Base-by-base conservation (phyloP, 805 yeast species). In the Wickerhamomyces mucosus region DNA sequence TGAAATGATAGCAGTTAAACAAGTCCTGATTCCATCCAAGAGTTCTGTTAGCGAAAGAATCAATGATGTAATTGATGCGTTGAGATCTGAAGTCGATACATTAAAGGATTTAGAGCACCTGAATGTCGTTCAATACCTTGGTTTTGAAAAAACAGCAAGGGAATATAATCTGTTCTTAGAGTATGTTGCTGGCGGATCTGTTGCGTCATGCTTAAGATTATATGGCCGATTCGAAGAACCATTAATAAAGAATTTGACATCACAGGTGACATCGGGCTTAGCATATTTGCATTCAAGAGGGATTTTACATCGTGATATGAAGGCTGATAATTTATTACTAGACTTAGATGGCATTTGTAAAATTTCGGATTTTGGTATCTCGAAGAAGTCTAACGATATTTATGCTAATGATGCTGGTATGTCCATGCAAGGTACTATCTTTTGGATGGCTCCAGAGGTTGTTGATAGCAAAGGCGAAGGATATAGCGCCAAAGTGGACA, bases 361-460 rank as follows among this genome's bases (percentile, higher is more conserved):
- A 58, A 92, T 92, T 29, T 80, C 95, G 11, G 98, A 92, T 56
- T 92, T 92, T 60, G 98, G 98, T 28, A 92, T 92, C 32, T 86
- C 96, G 26, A 88, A 85, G 53, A 74, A 76, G 48, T 74, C 85
- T 10, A 70, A 76, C 27, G 88, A 92, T 51, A 83, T 89, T 16
- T 89, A 92, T 53, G 77, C 82, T 19, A 86, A 92, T 53, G 77
- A 84, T 46, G 85, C 95, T 4, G 96, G 85, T 34, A 83, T 88
- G 95, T 88, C 96, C 10, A 85, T 84, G 94, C 95, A 94, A 56
- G 99, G 99, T 16, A 88, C 98, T 0, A 85, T 94, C 2, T 92
- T 88, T 55, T 92, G 98, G 98, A 92, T 92, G 98, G 99, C 99
- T 1, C 99, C 99, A 0, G 99, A 92, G 51, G 95, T 94, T 41